These are phyloP conservation scores for Leccinum discolor DNA, from an alignment of 1,284 basidiomycete genomes.

Conservation along the genomic window DNA sequence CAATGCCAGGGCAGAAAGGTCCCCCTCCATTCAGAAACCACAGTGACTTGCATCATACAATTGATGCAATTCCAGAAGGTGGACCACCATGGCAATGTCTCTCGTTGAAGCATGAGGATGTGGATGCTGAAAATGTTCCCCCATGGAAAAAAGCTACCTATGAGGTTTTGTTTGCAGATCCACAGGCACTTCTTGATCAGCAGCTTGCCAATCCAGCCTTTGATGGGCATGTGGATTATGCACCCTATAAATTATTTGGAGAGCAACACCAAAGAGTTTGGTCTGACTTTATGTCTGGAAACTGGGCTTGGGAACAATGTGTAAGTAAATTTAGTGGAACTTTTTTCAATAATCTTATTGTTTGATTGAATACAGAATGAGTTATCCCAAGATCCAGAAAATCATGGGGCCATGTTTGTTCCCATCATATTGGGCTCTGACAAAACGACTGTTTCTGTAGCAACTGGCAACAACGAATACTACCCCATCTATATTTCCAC, in stretches of 20 bases:
- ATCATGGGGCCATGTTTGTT: conserved; percentile 2
- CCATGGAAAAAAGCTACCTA: neutral
- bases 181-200: neutral
- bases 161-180: neutral
- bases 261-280: neutral
- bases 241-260: neutral
- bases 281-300: neutral
- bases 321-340: neutral
- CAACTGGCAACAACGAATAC: conserved; percentile 5
- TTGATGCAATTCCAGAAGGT: neutral
- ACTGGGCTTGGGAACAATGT: neutral
- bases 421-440: conserved; percentile 5
- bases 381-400: neutral
- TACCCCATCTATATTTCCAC: neutral
- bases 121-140: neutral
- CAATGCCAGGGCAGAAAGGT: neutral
- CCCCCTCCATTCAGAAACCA: neutral
- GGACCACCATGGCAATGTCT: neutral
- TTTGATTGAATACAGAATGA: neutral
- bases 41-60: neutral
- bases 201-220: neutral
- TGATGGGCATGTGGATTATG: neutral
- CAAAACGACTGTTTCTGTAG: conserved; percentile 6
- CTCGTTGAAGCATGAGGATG: neutral
- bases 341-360: neutral